Percentiles rank a stretch among this genome's conserved stretches.
Conservation (phyloP, 1,139 yeast species). For the Barnettozyma hawaiiensis region DNA sequence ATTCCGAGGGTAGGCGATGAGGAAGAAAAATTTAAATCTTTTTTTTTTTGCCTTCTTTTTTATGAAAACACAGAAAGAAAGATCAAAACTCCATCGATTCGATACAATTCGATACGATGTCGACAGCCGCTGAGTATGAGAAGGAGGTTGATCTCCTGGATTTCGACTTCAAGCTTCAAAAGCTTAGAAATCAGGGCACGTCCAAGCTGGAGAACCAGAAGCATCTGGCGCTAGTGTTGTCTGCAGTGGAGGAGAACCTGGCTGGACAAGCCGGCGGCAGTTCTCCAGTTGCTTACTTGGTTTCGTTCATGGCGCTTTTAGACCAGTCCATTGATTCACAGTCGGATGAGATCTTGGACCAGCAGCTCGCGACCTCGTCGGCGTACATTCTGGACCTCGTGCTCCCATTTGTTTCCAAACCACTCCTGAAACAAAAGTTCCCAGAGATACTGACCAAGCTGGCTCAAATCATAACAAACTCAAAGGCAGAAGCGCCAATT, state of each 20-base stretch:
- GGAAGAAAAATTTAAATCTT: background rate
- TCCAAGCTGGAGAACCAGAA: conserved; percentile 84
- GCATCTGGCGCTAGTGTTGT: conserved; percentile 65
- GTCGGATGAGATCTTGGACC: conserved; percentile 50
- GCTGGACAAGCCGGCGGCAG: conserved; percentile 56
- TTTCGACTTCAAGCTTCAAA: conserved; percentile 62
- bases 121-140: conserved; percentile 31
- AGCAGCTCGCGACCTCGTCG: conserved; percentile 63
- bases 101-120: no score
- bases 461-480: conserved; percentile 71
- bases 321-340: conserved; percentile 61
- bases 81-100: no score
- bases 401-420: conserved; percentile 67
- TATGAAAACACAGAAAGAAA: no score
- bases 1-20: no score
- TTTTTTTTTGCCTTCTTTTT: no score
- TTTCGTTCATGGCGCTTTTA: conserved; percentile 73
- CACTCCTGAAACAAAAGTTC: conserved; percentile 66
- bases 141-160: conserved; percentile 49
- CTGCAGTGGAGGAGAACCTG: conserved; percentile 87
- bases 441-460: conserved; percentile 71
- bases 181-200: conserved; percentile 61
- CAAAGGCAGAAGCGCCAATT: conserved; percentile 77
- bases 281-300: conserved; percentile 69
- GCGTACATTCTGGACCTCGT: conserved; percentile 79